Conservation (phyloP, 2,329 filamentous ascomycete genomes). For the Alternaria sp. region DNA sequence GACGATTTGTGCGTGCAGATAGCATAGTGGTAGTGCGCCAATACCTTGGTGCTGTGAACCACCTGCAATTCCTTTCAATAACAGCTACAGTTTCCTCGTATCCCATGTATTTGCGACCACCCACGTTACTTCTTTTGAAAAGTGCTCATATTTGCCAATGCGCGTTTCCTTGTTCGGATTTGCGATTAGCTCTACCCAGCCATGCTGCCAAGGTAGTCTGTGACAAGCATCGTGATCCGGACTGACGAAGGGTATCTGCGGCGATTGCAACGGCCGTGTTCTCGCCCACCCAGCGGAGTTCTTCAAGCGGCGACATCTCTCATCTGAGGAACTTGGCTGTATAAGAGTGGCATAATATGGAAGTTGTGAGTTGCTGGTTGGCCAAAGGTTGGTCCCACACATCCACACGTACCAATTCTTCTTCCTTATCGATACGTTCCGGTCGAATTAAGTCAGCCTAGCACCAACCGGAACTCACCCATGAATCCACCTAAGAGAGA, state of each 20-base stretch:
- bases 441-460: background rate
- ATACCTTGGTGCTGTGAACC: background rate
- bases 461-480: background rate
- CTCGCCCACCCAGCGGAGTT: background rate
- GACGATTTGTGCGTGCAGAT: background rate
- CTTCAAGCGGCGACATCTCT: background rate
- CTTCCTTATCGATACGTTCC: background rate
- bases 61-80: background rate
- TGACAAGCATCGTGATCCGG: background rate
- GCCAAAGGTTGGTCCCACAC: background rate
- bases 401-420: background rate
- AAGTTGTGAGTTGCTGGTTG: background rate
- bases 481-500: background rate
- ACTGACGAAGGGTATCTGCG: background rate
- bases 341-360: background rate
- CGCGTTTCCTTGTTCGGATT: background rate
- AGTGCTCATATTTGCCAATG: background rate
- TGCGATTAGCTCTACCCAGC: background rate
- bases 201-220: background rate
- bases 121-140: background rate
- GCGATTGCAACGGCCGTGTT: background rate
- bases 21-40: background rate
- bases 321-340: background rate
- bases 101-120: background rate
- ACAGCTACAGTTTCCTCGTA: background rate